phyloP scores from a whole-genome alignment of 2,329 filamentous ascomycete genomes.

The Pestalotiopsis fici region DNA sequence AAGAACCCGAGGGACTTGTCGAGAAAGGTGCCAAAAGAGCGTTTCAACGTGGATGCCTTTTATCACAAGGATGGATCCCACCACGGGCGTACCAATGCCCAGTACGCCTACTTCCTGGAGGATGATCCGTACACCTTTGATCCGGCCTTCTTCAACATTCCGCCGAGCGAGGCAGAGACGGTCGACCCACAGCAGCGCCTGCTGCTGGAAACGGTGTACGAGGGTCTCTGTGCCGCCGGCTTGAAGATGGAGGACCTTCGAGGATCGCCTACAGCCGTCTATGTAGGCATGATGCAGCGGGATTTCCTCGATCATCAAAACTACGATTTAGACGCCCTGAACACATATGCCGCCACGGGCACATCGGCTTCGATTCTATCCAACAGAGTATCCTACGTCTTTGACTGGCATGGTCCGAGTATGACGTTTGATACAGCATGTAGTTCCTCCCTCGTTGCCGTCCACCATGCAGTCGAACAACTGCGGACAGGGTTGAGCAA shows the following conservation, averaged over 20 bases:
- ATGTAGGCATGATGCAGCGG: constrained; percentile 13
- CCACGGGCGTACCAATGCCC: constrained; percentile 28
- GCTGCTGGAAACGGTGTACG: neutral
- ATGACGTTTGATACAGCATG: constrained; percentile 33
- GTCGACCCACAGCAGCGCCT: constrained; percentile 2
- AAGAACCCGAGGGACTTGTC: constrained; percentile 20
- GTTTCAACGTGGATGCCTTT: constrained; percentile 23
- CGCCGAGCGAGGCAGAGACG: constrained; percentile 2
- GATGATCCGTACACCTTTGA: constrained; percentile 22
- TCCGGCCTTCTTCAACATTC: constrained; percentile 27
- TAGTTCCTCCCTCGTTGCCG: constrained; percentile 26
- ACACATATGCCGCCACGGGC: neutral
- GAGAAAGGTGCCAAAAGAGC: constrained; percentile 17
- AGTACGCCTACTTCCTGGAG: constrained; percentile 23
- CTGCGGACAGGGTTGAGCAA: constrained; percentile 20
- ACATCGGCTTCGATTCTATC: neutral
- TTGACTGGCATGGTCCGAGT: neutral
- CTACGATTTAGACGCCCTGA: neutral
- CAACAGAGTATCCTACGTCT: constrained; percentile 5
- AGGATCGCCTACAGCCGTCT: constrained; percentile 17
- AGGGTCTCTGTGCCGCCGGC: constrained; percentile 14
- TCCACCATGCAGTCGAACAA: constrained; percentile 27
- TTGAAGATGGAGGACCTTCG: constrained; percentile 12
- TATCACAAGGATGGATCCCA: constrained; percentile 26
- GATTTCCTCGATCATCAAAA: neutral